A percentile compares a stretch with the other conserved stretches of the same genome.
Conservation (phyloP, 2,329 filamentous ascomycete genomes). For the Apiospora arundinis region DNA sequence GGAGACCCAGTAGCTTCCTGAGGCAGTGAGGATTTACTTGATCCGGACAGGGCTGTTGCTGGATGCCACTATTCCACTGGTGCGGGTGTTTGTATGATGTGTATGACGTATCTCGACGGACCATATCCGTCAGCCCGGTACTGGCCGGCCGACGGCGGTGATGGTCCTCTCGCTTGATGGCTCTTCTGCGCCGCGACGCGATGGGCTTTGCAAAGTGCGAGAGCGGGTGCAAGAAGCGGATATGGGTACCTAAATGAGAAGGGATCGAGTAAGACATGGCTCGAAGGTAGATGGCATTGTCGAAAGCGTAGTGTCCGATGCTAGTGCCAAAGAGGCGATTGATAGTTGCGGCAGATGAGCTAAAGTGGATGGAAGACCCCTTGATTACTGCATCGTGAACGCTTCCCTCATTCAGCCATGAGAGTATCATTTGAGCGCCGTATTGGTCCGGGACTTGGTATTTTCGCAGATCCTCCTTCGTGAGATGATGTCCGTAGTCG, state of each 20-base stretch:
- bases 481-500: conserved; percentile 42
- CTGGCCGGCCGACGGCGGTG: not conserved
- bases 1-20: conserved; percentile 30
- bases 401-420: conserved; percentile 49
- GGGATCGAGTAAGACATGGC: conserved; percentile 54
- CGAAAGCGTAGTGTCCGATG: conserved; percentile 50
- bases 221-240: conserved; percentile 56
- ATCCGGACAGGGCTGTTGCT: conserved; percentile 29
- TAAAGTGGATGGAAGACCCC: conserved; percentile 52
- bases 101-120: not conserved
- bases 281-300: conserved; percentile 47
- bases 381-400: conserved; percentile 42
- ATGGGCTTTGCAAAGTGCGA: conserved; percentile 54
- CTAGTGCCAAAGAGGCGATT: conserved; percentile 49
- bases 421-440: conserved; percentile 44
- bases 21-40: conserved; percentile 31
- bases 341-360: conserved; percentile 46
- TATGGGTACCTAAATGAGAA: conserved; percentile 41
- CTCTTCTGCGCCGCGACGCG: too few species aligned
- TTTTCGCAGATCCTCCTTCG: conserved; percentile 42
- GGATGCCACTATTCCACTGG: not conserved
- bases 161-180: not conserved
- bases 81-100: conserved; percentile 23
- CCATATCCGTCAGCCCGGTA: not conserved
- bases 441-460: conserved; percentile 44